Conservation (phyloP, 2,329 filamentous ascomycete genomes). For the Aureobasidium vineae region DNA sequence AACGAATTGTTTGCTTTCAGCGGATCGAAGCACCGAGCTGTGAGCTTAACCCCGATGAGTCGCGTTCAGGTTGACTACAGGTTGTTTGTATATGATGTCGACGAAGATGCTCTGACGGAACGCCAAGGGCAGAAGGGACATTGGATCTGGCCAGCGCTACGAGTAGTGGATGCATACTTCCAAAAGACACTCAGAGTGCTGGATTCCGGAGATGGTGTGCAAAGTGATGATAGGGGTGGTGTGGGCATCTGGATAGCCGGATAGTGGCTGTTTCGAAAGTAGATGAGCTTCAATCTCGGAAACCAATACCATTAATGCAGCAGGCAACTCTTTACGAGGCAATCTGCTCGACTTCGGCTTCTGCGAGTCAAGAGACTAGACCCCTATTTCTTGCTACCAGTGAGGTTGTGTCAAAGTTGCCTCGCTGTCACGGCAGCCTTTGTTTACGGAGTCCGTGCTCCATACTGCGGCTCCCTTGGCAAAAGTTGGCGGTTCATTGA, state of each 20-base stretch:
- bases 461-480: neutral
- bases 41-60: conserved; percentile 81
- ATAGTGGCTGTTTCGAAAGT: conserved; percentile 9
- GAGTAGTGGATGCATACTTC: conserved; percentile 87
- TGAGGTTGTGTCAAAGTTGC: neutral
- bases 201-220: conserved; percentile 72
- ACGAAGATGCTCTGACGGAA: conserved; percentile 33
- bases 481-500: conserved; percentile 18
- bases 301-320: neutral
- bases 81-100: conserved; percentile 56
- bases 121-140: conserved; percentile 43
- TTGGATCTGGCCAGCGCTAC: conserved; percentile 71
- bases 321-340: neutral
- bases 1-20: conserved; percentile 92
- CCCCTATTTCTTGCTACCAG: neutral
- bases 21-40: conserved; percentile 73
- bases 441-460: conserved; percentile 3
- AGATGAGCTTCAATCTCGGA: conserved; percentile 14
- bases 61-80: conserved; percentile 71
- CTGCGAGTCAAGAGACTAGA: neutral
- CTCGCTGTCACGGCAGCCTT: neutral
- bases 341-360: neutral
- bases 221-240: conserved; percentile 54
- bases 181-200: conserved; percentile 83
- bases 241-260: conserved; percentile 42